Evolutionary conservation across 331 rosid species (phyloP), one percentile per base, ranked within the genome.

Genomic region (Acacia concinna): DNA sequence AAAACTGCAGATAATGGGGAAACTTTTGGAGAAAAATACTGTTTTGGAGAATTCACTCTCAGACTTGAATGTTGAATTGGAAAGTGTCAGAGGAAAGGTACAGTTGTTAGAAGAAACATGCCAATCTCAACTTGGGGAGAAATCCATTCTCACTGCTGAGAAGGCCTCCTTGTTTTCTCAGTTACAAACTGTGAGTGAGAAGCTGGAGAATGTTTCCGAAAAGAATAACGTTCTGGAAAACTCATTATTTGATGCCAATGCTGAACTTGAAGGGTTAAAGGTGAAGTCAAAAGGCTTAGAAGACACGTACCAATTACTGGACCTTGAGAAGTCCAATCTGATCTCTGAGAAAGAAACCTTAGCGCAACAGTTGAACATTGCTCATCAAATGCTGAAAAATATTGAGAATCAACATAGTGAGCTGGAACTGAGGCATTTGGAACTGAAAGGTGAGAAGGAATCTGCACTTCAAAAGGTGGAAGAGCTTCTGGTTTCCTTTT

Each of bases 261-360:
- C 89, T 59, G 99, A 95, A 82, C 88, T 96, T 25, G 98, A 96
- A 88, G 92, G 79, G 84, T 82, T 89, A 77, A 89, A 87, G 84
- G 59, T 81, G 5, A 90, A 89, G 85, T 88, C 91, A 13, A 84
- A 76, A 89, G 75, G 82, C 64, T 84, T 90, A 73, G 93, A 91
- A 84, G 92, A 84, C 73, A 81, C 85, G 21, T 89, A 86, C 85
- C 32, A 69, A 46, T 73, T 74, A 49, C 97, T 93, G 54, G 84
- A 68, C 68, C 69, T 82, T 11, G 96, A 93, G 73, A 96, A 88
- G 74, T 91, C 88, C 69, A 86, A 84, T 79, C 88, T 91, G 70
- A 41, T 79, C 62, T 87, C 88, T 21, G 94, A 90, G 85, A 92
- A 79, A 79, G 93, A 90, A 77, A 84, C 78, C 74, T 56, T 91